A percentile compares a stretch with the other conserved stretches of the same genome.
phyloP scores from a whole-genome alignment of 1,139 yeast species.

The Candida labiduridarum region DNA sequence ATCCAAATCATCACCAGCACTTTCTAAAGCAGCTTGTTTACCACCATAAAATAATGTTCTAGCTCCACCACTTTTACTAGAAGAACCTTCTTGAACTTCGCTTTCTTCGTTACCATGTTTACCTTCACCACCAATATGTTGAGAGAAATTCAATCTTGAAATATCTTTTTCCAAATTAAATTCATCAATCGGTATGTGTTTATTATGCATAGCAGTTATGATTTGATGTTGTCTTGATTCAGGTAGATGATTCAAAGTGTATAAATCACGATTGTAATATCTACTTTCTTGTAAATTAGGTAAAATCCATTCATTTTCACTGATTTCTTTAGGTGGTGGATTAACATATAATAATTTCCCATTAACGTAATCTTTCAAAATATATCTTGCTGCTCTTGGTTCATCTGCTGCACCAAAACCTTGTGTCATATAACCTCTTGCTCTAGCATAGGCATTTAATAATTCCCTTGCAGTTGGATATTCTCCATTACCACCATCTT shows the following conservation, averaged over 20 bases:
- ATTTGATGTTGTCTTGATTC: conserved; percentile 76
- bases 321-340: conserved; percentile 74
- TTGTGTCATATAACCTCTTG: conserved; percentile 97
- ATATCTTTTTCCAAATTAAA: conserved; percentile 74
- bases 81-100: conserved; percentile 28
- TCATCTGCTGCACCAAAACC: conserved; percentile 98
- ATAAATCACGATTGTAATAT: conserved; percentile 74
- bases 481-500: conserved; percentile 86
- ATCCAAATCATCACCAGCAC: conserved; percentile 80
- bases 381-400: conserved; percentile 89
- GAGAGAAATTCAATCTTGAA: conserved; percentile 73
- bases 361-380: conserved; percentile 91
- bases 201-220: conserved; percentile 55
- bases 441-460: conserved; percentile 90
- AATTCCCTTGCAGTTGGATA: conserved; percentile 87
- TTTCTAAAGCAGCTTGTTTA: conserved; percentile 74
- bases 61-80: conserved; percentile 29
- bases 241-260: conserved; percentile 64
- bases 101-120: conserved; percentile 15
- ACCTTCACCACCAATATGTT: conserved; percentile 56
- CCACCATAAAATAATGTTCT: conserved; percentile 69
- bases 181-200: conserved; percentile 51
- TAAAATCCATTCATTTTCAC: conserved; percentile 35
- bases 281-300: conserved; percentile 48
- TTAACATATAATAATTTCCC: conserved; percentile 84